Base-by-base conservation (phyloP, 2,329 filamentous ascomycete genomes). In the Cercospora sp. region DNA sequence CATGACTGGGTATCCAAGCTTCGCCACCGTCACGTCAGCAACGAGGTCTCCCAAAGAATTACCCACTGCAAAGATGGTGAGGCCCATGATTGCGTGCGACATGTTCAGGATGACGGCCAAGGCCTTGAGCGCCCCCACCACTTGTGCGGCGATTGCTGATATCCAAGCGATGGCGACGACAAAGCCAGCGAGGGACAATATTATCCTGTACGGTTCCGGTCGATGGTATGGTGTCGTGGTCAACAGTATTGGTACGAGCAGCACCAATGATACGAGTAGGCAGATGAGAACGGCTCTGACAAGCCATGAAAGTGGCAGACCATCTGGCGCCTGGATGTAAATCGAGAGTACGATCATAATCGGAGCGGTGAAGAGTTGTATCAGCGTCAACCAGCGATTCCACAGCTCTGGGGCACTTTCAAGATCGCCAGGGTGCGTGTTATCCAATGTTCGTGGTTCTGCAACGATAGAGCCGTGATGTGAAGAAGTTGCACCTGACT, bases 1-100 rank as follows among this genome's bases (percentile, higher is more conserved):
- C 95, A 99, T 99, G 70, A 99, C 93, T 0, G 95, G 95, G 79
- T 94, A 97, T 2, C 95, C 95, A 2, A 99, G 87, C 36, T 92
- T 88, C 3, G 95, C 95, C 42, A 99, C 91, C 0, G 95, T 99
- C 64, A 98, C 91, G 78, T 99, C 91, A 16, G 95, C 94, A 9
- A 99, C 93, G 16, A 99, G 84, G 75, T 99, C 95, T 42, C 95
- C 94, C 8, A 98, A 85, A 8, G 92, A 97, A 80, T 99, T 99
- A 30, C 95, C 95, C 36, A 97, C 93, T 2, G 95, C 95, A 78
- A 99, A 99, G 64, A 99, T 90, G 16, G 95, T 99, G 62, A 99
- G 86, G 1, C 95, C 95, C 10, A 99, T 86, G 70, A 99, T 92
- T 3, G 95, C 95, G 80, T 99, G 95, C 16, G 91, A 95, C 77